Base-by-base conservation (phyloP, 495 filamentous ascomycete genomes). In the Endocarpon pusillum region DNA sequence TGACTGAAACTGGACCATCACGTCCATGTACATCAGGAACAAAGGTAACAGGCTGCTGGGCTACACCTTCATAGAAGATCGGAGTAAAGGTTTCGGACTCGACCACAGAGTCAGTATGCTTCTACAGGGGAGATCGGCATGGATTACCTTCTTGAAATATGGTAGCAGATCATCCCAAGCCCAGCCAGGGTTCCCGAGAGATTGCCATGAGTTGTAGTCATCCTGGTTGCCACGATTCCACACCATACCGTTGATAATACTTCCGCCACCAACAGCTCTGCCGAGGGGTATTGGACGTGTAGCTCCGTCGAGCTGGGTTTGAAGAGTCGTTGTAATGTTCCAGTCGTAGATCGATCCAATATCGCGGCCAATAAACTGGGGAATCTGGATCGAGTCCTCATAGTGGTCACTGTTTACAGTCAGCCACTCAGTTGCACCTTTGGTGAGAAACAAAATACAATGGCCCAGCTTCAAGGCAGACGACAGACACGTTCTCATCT, bases 131-230 rank as follows among this genome's bases (percentile, higher is more conserved):
- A 31, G 12, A 14, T 15, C 12, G 28, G 12, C 12, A 5, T n/a
- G 12, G 5, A n/a, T 14, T 7, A 31, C 28, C 12, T 31, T 31
- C 19, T 38, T 59, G 38, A 64, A 67, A 45, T 54, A 67, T 4
- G 44, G 53, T 4, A 60, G 48, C 32, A 67, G 35, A 19, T 58
- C 55, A 3, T 53, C 43, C 39, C 51, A 68, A 2, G 40, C 47
- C 50, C 67, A 72, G 30, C 52, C 50, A 3, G 44, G 19, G 34
- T 68, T 58, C 1, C 57, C 65, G 3, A 54, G 18, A 6, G 57
- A 46, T 17, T 55, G 61, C 64, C 66, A 70, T 14, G 46, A 40
- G 34, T 66, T 42, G 32, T 62, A 59, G 12, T 62, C 51, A 10
- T 44, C 42, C 19, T 31, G 28, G 19, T 31, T 31, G 12, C 51